Percentiles rank a stretch among this genome's conserved stretches.
These are phyloP conservation scores for Solanum phureja DNA, from an alignment of 257 asterid species.

Conservation along the genomic window DNA sequence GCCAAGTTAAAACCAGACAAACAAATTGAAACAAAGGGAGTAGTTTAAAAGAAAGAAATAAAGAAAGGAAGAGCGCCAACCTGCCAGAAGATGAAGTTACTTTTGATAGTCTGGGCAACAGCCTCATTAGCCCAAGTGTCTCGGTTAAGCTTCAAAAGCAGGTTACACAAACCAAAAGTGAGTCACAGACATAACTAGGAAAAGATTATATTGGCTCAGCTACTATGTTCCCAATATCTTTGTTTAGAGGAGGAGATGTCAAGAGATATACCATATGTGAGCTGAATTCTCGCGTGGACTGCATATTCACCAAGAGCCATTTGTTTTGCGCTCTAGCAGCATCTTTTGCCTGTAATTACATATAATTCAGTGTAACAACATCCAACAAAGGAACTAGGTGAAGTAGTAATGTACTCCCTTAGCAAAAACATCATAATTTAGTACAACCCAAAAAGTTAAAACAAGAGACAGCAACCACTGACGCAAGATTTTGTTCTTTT, in stretches of 20 bases:
- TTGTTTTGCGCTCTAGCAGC: slow-evolving; percentile 59
- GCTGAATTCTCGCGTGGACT: slow-evolving; percentile 85
- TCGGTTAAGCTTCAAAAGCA: slow-evolving; percentile 75
- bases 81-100: slow-evolving; percentile 97
- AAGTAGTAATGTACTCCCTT: background rate
- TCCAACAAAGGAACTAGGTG: background rate
- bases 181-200: background rate
- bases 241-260: background rate
- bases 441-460: background rate
- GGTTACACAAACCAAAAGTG: background rate
- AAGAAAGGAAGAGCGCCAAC: slow-evolving; percentile 23
- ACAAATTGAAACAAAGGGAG: background rate
- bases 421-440: background rate
- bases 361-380: background rate
- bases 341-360: slow-evolving; percentile 72
- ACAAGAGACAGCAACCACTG: background rate
- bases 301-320: slow-evolving; percentile 94
- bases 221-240: background rate
- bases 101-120: slow-evolving; percentile 90
- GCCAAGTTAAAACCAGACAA: background rate
- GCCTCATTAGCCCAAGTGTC: slow-evolving; percentile 99
- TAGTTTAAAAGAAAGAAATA: background rate
- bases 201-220: background rate
- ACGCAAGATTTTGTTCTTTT: background rate
- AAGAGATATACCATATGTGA: slow-evolving; percentile 77